These are phyloP conservation scores for Petunia secreta DNA, from an alignment of 257 asterid genomes.

Conservation along the genomic window DNA sequence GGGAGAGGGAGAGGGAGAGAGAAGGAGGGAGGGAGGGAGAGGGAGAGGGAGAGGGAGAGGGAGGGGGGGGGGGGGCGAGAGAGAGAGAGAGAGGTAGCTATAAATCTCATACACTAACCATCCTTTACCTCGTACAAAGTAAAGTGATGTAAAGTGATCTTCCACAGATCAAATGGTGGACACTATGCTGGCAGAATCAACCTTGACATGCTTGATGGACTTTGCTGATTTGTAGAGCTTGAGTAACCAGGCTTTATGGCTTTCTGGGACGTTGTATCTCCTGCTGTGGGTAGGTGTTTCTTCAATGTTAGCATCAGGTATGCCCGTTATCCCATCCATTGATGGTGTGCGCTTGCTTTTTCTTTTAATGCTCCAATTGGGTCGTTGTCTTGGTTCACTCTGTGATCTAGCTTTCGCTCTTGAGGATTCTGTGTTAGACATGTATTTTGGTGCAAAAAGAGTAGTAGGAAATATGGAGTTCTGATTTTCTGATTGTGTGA, in stretches of 20 bases:
- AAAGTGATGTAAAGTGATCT: conserved; percentile 21
- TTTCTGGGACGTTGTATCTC: conserved; percentile 40
- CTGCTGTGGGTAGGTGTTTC: conserved; percentile 1
- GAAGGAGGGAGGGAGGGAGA: neutral
- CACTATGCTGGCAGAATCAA: conserved; percentile 33
- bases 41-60: conserved; percentile 9
- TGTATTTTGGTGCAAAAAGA: conserved; percentile 49
- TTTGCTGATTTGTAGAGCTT: conserved; percentile 46
- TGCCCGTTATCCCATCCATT: conserved; percentile 36
- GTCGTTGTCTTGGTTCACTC: conserved; percentile 76
- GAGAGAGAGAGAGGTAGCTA: conserved; percentile 29
- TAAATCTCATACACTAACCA: conserved; percentile 29
- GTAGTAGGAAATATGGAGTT: conserved; percentile 33
- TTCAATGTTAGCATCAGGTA: neutral
- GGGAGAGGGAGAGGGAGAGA: neutral
- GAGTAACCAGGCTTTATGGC: conserved; percentile 49
- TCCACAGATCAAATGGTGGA: conserved; percentile 36
- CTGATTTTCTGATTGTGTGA: conserved; percentile 31
- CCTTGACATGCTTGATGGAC: conserved; percentile 34
- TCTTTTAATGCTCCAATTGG: conserved; percentile 44
- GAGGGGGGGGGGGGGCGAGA: neutral
- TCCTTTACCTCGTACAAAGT: neutral
- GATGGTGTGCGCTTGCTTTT: conserved; percentile 52
- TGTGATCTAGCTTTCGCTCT: conserved; percentile 77
- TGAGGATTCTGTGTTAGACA: conserved; percentile 70